Conservation (phyloP, 2,329 filamentous ascomycete species). For the Biscogniauxia sp. region DNA sequence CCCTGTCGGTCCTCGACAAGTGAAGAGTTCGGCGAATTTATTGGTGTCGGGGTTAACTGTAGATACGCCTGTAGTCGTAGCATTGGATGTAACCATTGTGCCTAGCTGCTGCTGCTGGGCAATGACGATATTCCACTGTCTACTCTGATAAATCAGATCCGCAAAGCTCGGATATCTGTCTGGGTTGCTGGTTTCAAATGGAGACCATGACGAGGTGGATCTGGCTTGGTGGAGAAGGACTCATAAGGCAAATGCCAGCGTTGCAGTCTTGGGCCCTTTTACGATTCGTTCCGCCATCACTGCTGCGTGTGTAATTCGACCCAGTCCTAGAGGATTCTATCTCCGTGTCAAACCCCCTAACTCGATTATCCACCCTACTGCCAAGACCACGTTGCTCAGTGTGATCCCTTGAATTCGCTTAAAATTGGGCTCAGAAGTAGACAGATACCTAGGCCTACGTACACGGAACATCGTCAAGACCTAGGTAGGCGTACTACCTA, state of each 20-base stretch:
- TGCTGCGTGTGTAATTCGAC: not conserved
- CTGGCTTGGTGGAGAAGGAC: not conserved
- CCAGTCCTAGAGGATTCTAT: not conserved
- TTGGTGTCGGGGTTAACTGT: not conserved
- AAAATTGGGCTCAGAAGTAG: not conserved
- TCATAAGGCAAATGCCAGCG: not conserved
- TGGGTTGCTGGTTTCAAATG: not conserved
- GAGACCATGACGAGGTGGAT: not conserved
- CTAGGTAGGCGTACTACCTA: not conserved
- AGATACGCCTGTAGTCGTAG: not conserved
- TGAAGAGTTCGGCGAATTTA: not conserved
- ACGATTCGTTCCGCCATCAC: not conserved
- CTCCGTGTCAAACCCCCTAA: not conserved
- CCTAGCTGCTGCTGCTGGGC: not conserved
- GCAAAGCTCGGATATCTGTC: not conserved
- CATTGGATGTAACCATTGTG: not conserved
- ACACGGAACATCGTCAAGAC: not conserved
- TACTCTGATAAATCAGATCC: not conserved
- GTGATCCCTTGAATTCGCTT: not conserved
- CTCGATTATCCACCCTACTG: not conserved
- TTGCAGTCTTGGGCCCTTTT: not conserved
- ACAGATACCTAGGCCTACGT: not conserved
- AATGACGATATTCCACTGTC: not conserved
- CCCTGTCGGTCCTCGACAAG: not conserved
- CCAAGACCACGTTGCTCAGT: not conserved